Evolutionary conservation across 2,329 filamentous ascomycete species (phyloP), one percentile per base, ranked within the genome.

Genomic region (Calonectria pteridis): DNA sequence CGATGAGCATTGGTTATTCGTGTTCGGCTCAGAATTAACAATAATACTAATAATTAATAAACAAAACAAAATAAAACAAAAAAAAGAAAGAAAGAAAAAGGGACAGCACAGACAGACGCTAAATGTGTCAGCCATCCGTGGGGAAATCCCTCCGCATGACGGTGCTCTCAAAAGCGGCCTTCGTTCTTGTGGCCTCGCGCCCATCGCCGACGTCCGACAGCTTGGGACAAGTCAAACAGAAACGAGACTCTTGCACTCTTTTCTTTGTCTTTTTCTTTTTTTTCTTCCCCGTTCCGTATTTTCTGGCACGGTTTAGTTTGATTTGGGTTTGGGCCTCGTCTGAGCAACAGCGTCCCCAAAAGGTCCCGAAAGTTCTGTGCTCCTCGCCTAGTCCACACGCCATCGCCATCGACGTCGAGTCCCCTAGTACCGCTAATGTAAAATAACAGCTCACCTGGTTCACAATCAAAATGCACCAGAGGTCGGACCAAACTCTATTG

Each of bases 401-500:
- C 64, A 72, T 55, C 29, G 40, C n/a, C 31, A 16, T 59, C 37
- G 23, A 53, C 64, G 23, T 46, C 11, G 18, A 49, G 20, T 37
- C 29, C 26, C 53, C 37, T 33, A 40, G 55, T 31, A 68, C 53
- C 37, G 43, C 53, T 69, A 62, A 62, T 50, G 29, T 28, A 31
- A 69, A 71, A 59, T 59, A 65, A 64, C 55, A 64, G 65, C 65
- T 68, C 65, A 68, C 55, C 58, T 64, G 58, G 18, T 51, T 58
- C 55, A 14, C 31, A 18, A 40, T 65, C 40, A 31, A 65, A 58
- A 64, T 49, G 70, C 62, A 58, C 69, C 51, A 59, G 16, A 46
- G 28, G 18, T 26, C 64, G 43, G 51, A 49, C 49, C 63, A 72
- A 69, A 72, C 65, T 72, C 70, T 72, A 72, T 72, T 69, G 26